These are phyloP conservation scores for Solanum medicagineum DNA, from an alignment of 257 asterid genomes.

Conservation along the genomic window DNA sequence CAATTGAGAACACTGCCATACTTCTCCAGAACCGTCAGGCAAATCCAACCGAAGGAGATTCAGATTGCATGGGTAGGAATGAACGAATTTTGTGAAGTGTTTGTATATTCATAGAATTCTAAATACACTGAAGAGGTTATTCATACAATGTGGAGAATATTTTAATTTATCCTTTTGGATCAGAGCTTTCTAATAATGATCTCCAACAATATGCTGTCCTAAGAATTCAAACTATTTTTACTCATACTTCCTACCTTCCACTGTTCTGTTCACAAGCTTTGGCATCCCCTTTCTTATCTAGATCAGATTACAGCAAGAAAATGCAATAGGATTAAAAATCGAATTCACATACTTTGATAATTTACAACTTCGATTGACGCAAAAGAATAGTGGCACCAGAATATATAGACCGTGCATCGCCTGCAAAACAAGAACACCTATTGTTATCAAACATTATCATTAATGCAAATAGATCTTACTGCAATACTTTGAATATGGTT, in stretches of 20 bases:
- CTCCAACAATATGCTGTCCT: background rate
- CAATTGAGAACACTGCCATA: background rate
- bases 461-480: background rate
- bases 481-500: background rate
- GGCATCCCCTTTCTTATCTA: background rate
- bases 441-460: background rate
- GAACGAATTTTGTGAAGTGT: background rate
- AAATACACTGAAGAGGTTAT: background rate
- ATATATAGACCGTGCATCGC: slow-evolving; percentile 47
- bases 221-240: background rate
- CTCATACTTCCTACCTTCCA: background rate
- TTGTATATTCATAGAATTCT: background rate
- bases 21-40: background rate
- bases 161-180: background rate
- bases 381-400: slow-evolving; percentile 35
- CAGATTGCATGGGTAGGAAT: background rate
- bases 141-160: background rate
- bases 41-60: background rate
- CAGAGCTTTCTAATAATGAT: background rate
- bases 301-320: background rate
- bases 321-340: background rate
- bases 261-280: background rate
- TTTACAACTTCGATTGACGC: slow-evolving; percentile 51
- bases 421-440: slow-evolving; percentile 30
- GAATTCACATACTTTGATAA: background rate